Evolutionary conservation across 176 grass and related monocot genomes (phyloP).

Genomic region (Aegilops longissima): DNA sequence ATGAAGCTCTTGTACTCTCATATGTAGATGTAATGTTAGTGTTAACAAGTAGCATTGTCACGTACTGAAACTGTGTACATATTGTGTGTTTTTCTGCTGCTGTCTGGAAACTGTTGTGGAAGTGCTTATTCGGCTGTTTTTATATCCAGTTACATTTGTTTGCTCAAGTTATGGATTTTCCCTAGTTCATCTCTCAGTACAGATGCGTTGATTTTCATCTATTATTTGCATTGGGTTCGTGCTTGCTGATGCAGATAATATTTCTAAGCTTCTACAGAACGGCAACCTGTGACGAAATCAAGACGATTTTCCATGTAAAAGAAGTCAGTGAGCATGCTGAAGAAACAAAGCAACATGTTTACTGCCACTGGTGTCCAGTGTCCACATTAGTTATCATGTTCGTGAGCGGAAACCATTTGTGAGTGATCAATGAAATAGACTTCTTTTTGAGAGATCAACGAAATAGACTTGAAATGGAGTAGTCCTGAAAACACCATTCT

Average conservation of each 20-base stretch:
- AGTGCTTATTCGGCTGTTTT: not conserved
- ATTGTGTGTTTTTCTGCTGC: not conserved
- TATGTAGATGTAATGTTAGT: not conserved
- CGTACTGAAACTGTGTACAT: conserved; percentile 20
- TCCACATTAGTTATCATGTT: not conserved
- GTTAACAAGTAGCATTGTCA: not conserved
- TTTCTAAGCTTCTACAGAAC: not conserved
- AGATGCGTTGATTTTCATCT: not conserved
- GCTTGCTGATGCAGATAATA: not conserved
- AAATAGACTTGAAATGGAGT: not conserved
- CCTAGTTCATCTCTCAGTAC: not conserved
- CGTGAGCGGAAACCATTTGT: not conserved
- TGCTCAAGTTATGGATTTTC: not conserved
- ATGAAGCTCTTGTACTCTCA: not conserved
- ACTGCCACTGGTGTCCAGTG: not conserved
- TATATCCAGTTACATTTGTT: not conserved
- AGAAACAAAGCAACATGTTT: not conserved
- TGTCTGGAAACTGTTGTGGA: not conserved
- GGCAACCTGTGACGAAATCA: not conserved
- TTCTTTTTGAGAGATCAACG: no score
- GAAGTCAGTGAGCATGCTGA: not conserved
- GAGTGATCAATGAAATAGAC: no score
- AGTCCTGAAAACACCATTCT: not conserved
- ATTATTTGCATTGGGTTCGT: not conserved
- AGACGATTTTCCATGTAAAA: not conserved